phyloP scores from a whole-genome alignment of 106 monocot species.

The Phalaenopsis equestris region DNA sequence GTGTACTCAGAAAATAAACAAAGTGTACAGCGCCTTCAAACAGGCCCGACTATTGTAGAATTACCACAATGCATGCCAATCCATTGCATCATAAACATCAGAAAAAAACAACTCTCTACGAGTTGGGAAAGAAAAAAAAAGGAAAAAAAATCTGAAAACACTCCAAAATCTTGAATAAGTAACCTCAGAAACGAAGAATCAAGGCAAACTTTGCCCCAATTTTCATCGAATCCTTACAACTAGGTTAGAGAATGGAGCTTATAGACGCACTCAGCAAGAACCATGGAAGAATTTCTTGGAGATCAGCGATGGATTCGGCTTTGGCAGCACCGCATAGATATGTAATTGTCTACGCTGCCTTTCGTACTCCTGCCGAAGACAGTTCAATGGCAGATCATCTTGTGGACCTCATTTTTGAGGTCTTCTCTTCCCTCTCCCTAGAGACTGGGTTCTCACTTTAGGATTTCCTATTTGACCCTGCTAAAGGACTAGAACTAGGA shows the following conservation, averaged over 20 bases:
- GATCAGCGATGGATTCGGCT: slow-evolving; percentile 65
- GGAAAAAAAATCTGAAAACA: too few species aligned
- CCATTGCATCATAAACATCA: neutral
- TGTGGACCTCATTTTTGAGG: too few species aligned
- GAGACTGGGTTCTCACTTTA: too few species aligned
- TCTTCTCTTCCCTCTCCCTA: too few species aligned
- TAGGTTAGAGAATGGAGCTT: slow-evolving; percentile 38
- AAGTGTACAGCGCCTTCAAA: neutral
- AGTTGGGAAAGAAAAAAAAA: neutral
- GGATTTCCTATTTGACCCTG: too few species aligned
- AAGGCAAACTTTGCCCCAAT: neutral
- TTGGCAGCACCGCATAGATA: slow-evolving; percentile 69
- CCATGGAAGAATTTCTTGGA: slow-evolving; percentile 91
- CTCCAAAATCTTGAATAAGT: neutral
- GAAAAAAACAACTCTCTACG: neutral
- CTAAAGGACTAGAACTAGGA: too few species aligned
- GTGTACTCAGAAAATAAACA: neutral
- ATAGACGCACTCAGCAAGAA: slow-evolving; percentile 97
- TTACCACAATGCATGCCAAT: neutral
- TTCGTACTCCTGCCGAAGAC: slow-evolving; percentile 54
- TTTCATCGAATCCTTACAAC: neutral
- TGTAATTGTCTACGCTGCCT: slow-evolving; percentile 33
- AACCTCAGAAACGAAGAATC: neutral
- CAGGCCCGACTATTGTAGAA: neutral
- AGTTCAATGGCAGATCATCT: too few species aligned